Percentiles rank a stretch among this genome's conserved stretches.
Evolutionary conservation across 208 protist species (phyloP).

Genomic region (Leishmania tarentolae): DNA sequence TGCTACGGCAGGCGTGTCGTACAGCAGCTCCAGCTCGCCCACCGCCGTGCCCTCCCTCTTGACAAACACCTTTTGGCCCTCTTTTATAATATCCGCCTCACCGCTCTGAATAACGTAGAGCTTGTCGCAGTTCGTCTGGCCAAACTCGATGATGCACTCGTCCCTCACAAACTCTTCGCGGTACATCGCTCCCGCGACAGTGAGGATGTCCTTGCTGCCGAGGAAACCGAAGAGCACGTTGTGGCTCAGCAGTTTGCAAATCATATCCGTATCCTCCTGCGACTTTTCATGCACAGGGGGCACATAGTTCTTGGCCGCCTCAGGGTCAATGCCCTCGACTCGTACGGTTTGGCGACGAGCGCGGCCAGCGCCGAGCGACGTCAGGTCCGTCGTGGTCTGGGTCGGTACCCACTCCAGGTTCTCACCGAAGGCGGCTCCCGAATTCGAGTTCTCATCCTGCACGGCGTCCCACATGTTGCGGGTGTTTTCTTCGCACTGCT

Average conservation of each 20-base stretch:
- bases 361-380: slow-evolving; percentile 67
- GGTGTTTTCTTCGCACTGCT: slow-evolving; percentile 89
- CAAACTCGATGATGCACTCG: slow-evolving; percentile 78
- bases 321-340: slow-evolving; percentile 78
- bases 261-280: slow-evolving; percentile 73
- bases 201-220: slow-evolving; percentile 62
- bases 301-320: slow-evolving; percentile 82
- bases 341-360: slow-evolving; percentile 82
- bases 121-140: slow-evolving; percentile 73
- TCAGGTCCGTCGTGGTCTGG: slow-evolving; percentile 65
- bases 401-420: slow-evolving; percentile 66
- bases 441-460: slow-evolving; percentile 22
- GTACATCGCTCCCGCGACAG: slow-evolving; percentile 84
- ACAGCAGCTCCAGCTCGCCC: slow-evolving; percentile 91
- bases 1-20: slow-evolving; percentile 85
- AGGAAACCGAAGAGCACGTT: slow-evolving; percentile 92
- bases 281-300: slow-evolving; percentile 79
- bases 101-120: slow-evolving; percentile 90
- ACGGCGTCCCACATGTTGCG: slow-evolving; percentile 63
- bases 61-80: slow-evolving; percentile 88
- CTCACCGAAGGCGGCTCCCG: slow-evolving; percentile 69
- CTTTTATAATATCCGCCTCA: slow-evolving; percentile 85
- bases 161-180: slow-evolving; percentile 70
- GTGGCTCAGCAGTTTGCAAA: slow-evolving; percentile 74
- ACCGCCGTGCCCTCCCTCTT: slow-evolving; percentile 88